phyloP scores from a whole-genome alignment of 208 protist species.

The Phytomonas serpens region DNA sequence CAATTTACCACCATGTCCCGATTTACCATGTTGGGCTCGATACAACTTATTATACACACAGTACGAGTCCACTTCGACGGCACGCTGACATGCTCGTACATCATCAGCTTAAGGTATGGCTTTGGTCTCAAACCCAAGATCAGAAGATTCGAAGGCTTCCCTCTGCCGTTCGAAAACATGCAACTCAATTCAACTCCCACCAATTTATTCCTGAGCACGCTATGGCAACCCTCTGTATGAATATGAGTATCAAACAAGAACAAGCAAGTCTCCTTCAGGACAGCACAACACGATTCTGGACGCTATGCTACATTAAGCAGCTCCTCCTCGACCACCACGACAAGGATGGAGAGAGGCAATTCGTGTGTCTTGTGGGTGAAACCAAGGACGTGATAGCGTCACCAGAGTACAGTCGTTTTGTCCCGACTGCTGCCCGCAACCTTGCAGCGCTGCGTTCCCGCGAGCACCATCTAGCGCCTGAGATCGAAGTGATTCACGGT shows the following conservation, averaged over 20 bases:
- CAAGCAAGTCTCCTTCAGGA: slow-evolving; percentile 77
- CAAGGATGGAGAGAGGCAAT: slow-evolving; percentile 16
- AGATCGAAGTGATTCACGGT: not conserved
- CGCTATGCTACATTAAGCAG: slow-evolving; percentile 20
- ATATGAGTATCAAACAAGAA: slow-evolving; percentile 78
- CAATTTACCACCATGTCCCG: slow-evolving; percentile 69
- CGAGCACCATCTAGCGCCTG: not conserved
- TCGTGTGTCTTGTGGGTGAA: slow-evolving; percentile 66
- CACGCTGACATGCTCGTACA: slow-evolving; percentile 90
- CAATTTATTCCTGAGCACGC: slow-evolving; percentile 64
- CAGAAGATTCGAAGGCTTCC: not conserved
- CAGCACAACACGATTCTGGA: slow-evolving; percentile 73
- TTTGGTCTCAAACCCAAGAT: slow-evolving; percentile 27
- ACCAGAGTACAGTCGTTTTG: slow-evolving; percentile 44
- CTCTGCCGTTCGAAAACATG: not conserved
- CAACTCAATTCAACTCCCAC: slow-evolving; percentile 9
- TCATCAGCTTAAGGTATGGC: slow-evolving; percentile 82
- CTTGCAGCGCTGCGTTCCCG: not conserved
- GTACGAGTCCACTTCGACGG: slow-evolving; percentile 76
- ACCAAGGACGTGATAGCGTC: slow-evolving; percentile 54
- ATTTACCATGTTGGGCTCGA: slow-evolving; percentile 71
- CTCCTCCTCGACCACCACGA: not conserved
- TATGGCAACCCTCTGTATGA: slow-evolving; percentile 74
- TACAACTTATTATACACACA: slow-evolving; percentile 79
- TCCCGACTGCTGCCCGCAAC: not conserved